Percentiles rank a stretch among this genome's conserved stretches.
phyloP scores from a whole-genome alignment of 192 early-diverging fungal species.

The Coemansia umbellata region DNA sequence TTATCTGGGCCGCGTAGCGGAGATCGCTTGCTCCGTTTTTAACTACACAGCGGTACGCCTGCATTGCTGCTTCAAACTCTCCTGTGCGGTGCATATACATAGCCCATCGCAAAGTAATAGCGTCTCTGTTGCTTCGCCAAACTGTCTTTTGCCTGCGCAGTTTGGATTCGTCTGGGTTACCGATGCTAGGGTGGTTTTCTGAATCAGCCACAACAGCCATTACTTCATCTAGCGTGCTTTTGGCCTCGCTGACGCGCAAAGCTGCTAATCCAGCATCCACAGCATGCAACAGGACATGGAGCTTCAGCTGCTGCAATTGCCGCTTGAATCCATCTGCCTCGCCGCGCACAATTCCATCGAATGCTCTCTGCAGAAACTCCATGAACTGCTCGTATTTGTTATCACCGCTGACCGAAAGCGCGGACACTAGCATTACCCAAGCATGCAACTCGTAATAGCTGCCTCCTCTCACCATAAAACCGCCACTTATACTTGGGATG shows the following conservation, averaged over 20 bases:
- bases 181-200: background rate
- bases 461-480: constrained; percentile 11
- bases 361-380: constrained; percentile 28
- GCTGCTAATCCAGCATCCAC: constrained; percentile 17
- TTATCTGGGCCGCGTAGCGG: constrained; percentile 20
- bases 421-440: constrained; percentile 43
- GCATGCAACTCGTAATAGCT: constrained; percentile 45
- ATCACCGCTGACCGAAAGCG: constrained; percentile 11
- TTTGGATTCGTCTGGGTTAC: background rate
- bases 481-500: background rate
- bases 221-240: constrained; percentile 19
- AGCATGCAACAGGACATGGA: constrained; percentile 21
- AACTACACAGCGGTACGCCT: constrained; percentile 30
- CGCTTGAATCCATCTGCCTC: constrained; percentile 14
- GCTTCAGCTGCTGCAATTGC: constrained; percentile 20
- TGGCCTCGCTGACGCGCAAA: constrained; percentile 22
- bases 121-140: constrained; percentile 29
- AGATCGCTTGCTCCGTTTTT: constrained; percentile 6
- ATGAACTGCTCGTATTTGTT: constrained; percentile 17
- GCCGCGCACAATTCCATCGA: constrained; percentile 36
- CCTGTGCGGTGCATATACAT: constrained; percentile 43
- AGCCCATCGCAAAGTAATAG: constrained; percentile 35
- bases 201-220: constrained; percentile 7
- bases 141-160: background rate
- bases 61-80: constrained; percentile 23